phyloP scores from a whole-genome alignment of 768 basidiomycete genomes.

The Tephrocybe sp. region DNA sequence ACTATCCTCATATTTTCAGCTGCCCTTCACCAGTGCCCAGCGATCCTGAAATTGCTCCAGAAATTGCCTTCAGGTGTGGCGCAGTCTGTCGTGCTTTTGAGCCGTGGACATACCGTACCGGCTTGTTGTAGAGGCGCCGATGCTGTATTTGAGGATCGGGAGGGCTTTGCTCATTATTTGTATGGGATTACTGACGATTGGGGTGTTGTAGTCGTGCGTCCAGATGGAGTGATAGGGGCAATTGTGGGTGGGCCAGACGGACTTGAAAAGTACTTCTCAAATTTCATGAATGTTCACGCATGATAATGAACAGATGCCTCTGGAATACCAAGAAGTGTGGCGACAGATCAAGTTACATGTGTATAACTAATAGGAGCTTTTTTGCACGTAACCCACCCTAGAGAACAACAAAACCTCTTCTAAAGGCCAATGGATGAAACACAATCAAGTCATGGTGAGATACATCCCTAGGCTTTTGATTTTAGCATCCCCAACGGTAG shows the following conservation, averaged over 20 bases:
- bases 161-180: conserved; percentile 37
- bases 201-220: conserved; percentile 39
- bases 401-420: too few species aligned
- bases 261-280: conserved; percentile 32
- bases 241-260: conserved; percentile 31
- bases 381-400: too few species aligned
- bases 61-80: conserved; percentile 22
- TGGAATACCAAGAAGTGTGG: too few species aligned
- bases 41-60: conserved; percentile 15
- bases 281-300: conserved; percentile 24
- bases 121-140: conserved; percentile 37
- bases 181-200: conserved; percentile 35
- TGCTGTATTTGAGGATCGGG: conserved; percentile 8
- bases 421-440: too few species aligned
- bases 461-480: too few species aligned
- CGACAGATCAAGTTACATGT: too few species aligned
- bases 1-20: conserved; percentile 40
- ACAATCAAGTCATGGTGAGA: too few species aligned
- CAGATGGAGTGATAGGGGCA: conserved; percentile 46
- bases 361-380: too few species aligned
- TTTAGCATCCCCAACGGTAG: too few species aligned
- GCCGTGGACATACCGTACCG: conserved; percentile 17
- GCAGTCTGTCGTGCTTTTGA: conserved; percentile 28
- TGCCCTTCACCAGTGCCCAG: conserved; percentile 19
- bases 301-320: too few species aligned